phyloP scores from a whole-genome alignment of 2,329 filamentous ascomycete species.

The Trichoderma lentiforme region DNA sequence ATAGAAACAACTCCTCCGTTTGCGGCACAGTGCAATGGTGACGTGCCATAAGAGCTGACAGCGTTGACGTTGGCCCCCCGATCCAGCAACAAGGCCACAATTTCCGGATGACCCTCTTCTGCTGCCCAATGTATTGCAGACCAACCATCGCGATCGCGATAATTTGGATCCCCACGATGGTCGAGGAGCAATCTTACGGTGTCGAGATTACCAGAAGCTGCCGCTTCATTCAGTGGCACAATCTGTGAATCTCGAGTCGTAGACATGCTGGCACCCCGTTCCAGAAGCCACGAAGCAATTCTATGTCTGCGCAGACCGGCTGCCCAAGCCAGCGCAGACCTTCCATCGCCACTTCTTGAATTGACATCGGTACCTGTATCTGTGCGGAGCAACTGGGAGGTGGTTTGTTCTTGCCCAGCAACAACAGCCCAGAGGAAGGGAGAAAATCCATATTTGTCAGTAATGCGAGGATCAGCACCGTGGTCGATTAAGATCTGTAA shows the following conservation, averaged over 20 bases:
- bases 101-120: neutral
- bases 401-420: neutral
- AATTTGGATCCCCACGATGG: neutral
- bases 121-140: neutral
- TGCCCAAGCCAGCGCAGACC: neutral
- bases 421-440: neutral
- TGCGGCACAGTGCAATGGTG: constrained; percentile 1
- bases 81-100: neutral
- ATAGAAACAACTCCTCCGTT: neutral
- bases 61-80: neutral
- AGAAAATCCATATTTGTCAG: neutral
- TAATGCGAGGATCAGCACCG: neutral
- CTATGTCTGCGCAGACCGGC: neutral
- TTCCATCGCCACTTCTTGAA: neutral
- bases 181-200: neutral
- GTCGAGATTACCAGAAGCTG: neutral
- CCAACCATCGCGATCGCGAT: neutral
- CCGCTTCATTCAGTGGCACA: neutral
- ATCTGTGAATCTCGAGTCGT: neutral
- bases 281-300: neutral
- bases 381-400: neutral
- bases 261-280: neutral
- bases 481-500: too few species aligned
- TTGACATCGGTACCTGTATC: neutral
- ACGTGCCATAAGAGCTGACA: constrained; percentile 1